Evolutionary conservation across 2,329 filamentous ascomycete species (phyloP).

Genomic region (Sporothrix protearum): DNA sequence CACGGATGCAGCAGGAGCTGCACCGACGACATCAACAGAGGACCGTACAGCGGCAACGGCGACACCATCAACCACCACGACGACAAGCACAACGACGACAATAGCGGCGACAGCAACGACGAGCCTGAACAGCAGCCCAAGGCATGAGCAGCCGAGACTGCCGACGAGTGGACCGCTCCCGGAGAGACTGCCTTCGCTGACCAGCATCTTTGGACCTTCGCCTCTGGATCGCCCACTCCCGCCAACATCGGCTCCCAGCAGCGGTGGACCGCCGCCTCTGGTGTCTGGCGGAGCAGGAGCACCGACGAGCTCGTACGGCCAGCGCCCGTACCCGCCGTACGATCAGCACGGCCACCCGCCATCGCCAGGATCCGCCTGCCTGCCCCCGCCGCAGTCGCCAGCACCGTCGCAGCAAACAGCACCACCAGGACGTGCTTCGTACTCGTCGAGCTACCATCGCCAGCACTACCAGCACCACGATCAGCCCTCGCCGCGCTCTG

Average conservation of each 20-base stretch:
- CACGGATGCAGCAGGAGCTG: neutral
- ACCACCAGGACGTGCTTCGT: neutral
- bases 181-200: conserved; percentile 54
- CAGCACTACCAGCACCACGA: conserved; percentile 4
- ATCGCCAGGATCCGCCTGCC: neutral
- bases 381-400: neutral
- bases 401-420: neutral
- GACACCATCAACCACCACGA: conserved; percentile 5
- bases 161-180: conserved; percentile 31
- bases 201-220: conserved; percentile 55
- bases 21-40: neutral
- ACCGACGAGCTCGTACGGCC: neutral
- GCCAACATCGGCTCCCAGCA: conserved; percentile 27
- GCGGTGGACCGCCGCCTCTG: conserved; percentile 33
- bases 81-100: conserved; percentile 12
- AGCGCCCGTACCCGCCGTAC: neutral
- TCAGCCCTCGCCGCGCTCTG: conserved; percentile 11
- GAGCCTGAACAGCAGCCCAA: conserved; percentile 2
- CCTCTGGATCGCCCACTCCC: conserved; percentile 47
- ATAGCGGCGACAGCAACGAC: neutral
- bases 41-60: neutral
- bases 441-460: neutral
- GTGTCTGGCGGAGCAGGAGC: conserved; percentile 25
- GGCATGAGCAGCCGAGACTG: conserved; percentile 27
- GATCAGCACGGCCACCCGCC: conserved; percentile 8